phyloP scores from a whole-genome alignment of 345 rosid species.

The Alliaria petiolata region DNA sequence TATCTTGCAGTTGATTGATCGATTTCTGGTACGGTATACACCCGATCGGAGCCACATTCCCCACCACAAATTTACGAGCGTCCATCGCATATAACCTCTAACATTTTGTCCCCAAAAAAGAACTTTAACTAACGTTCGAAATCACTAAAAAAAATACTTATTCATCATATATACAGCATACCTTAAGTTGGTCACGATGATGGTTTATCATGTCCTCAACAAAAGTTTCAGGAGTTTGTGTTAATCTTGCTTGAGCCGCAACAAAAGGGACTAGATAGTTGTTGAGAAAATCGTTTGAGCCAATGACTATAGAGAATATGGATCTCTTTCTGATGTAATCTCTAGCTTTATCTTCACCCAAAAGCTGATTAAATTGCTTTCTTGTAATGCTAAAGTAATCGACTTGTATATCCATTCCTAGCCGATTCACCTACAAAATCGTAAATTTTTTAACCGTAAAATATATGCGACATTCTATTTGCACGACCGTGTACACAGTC shows the following conservation, averaged over 20 bases:
- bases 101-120: not conserved
- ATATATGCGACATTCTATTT: not conserved
- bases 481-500: not conserved
- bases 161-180: conserved; percentile 5
- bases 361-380: conserved; percentile 55
- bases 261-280: conserved; percentile 85
- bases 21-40: conserved; percentile 94
- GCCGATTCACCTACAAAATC: conserved; percentile 60
- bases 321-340: conserved; percentile 50
- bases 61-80: conserved; percentile 81
- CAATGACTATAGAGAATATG: conserved; percentile 73
- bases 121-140: not conserved
- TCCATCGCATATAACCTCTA: conserved; percentile 78
- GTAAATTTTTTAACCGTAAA: not conserved
- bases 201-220: conserved; percentile 67
- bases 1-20: conserved; percentile 52
- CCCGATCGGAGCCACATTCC: conserved; percentile 91
- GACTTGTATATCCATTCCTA: conserved; percentile 84
- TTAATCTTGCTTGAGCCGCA: conserved; percentile 64
- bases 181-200: conserved; percentile 58
- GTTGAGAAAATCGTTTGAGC: conserved; percentile 90
- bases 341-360: conserved; percentile 70
- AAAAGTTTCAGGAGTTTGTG: conserved; percentile 63
- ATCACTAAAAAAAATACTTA: not conserved
- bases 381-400: conserved; percentile 74